Percentiles rank a stretch among this genome's conserved stretches.
Evolutionary conservation across 495 filamentous ascomycete species (phyloP).

Genomic region (Collariella sp.): DNA sequence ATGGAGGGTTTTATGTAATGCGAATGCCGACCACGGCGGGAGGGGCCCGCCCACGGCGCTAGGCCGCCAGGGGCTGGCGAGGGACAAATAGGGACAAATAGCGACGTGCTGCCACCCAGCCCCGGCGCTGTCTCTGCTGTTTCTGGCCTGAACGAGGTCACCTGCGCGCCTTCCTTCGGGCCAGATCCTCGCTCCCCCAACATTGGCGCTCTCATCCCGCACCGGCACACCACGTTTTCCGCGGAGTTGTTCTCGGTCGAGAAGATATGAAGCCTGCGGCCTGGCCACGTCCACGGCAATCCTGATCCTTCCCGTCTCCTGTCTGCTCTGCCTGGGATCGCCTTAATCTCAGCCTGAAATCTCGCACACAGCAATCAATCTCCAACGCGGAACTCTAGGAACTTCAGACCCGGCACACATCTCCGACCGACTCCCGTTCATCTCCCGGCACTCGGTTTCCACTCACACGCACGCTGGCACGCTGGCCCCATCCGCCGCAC

Average conservation of each 20-base stretch:
- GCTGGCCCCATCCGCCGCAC: too few relatives aligned
- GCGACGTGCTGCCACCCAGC: slow-evolving; percentile 19
- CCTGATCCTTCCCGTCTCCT: background rate
- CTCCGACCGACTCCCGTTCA: background rate
- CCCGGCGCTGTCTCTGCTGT: slow-evolving; percentile 11
- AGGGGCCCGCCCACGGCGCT: slow-evolving; percentile 26
- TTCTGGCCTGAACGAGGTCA: slow-evolving; percentile 22
- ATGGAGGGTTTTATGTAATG: slow-evolving; percentile 49
- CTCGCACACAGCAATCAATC: too few relatives aligned
- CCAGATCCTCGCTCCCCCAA: slow-evolving; percentile 8
- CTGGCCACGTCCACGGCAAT: background rate
- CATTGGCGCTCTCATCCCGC: slow-evolving; percentile 5
- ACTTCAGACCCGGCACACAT: too few relatives aligned
- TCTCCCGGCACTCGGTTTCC: slow-evolving; percentile 1
- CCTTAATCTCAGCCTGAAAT: too few relatives aligned
- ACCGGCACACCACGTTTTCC: background rate
- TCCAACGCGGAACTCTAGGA: too few relatives aligned
- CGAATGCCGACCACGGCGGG: slow-evolving; percentile 33
- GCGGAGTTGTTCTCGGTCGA: too few relatives aligned
- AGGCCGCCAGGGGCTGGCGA: slow-evolving; percentile 15
- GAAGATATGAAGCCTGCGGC: background rate
- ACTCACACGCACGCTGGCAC: background rate
- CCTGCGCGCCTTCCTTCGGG: slow-evolving; percentile 16
- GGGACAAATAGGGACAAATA: slow-evolving; percentile 25
- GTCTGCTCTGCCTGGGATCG: too few relatives aligned